Evolutionary conservation across 768 basidiomycete species (phyloP), one percentile per base, ranked within the genome.

Genomic region (Rhodotorula diobovata): DNA sequence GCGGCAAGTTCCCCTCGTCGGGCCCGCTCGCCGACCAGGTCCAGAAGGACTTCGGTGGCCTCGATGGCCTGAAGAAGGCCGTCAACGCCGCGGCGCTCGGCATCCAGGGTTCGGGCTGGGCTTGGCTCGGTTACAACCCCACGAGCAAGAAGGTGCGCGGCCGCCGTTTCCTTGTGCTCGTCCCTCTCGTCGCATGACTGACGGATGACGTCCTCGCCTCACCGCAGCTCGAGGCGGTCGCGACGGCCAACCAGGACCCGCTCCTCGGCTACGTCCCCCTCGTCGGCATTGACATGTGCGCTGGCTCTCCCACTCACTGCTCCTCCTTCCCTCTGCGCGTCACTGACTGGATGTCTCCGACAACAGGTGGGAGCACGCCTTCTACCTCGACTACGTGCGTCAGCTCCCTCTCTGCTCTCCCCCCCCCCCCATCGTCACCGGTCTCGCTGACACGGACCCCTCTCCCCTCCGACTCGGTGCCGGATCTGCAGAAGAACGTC

Each of bases 101-200:
- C 63, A 89, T 99, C 65, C 96, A 99, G 81, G 96, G 96, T 37
- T 92, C 90, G 76, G 96, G 96, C 5, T 99, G 96, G 96, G 95
- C 94, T 56, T 99, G 96, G 96, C 85, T 99, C 69, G 92, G 88
- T 84, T 82, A 73, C 77, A 69, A 67, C 63, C 74, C 74, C 41
- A 64, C 62, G 6, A 70, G 66, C 54, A 76, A 76, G 74, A 57
- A 67, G 64, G 70, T 63, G 28, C 16, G 69, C 48, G 25, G 18
- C 15, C 25, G 11, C 50, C 37, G 23, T 41, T 35, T 56, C 53
- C 23, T 70, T 48, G 30, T 60, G n/a, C 21, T 72, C 64, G 61
- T 2, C 32, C 18, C 2, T 18, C 14, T 9, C 28, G 15, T 51
- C 28, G 6, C 6, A 15, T 16, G 2, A 21, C 18, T 39, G 32